These are phyloP conservation scores for Blastocystis sp. DNA, from an alignment of 352 stramenopile genomes.

Conservation along the genomic window DNA sequence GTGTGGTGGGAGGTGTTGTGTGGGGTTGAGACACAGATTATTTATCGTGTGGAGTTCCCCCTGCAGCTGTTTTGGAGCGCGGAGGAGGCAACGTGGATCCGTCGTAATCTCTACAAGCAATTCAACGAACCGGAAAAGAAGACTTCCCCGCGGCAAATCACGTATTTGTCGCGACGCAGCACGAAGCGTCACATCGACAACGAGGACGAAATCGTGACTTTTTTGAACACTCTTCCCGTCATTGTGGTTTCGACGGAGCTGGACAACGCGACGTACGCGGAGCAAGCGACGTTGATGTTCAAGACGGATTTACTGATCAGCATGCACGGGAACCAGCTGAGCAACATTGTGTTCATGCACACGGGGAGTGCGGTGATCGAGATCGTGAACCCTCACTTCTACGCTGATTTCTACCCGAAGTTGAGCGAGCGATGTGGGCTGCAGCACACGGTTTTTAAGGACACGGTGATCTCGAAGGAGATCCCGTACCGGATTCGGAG, in stretches of 20 bases:
- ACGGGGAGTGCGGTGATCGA: constrained; percentile 21
- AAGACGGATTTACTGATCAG: not conserved
- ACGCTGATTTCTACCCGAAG: not conserved
- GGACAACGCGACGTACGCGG: not conserved
- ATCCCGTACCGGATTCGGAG: not conserved
- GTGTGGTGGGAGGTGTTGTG: not conserved
- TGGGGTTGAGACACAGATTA: not conserved
- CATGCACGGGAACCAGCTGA: constrained; percentile 2
- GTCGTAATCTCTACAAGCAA: not conserved
- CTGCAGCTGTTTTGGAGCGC: not conserved
- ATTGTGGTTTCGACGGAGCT: not conserved
- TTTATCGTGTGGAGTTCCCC: not conserved
- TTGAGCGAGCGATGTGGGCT: not conserved
- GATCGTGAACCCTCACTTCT: constrained; percentile 10
- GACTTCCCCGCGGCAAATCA: not conserved
- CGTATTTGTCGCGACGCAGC: not conserved
- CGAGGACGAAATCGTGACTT: not conserved
- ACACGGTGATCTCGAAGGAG: not conserved
- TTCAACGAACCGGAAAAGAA: not conserved
- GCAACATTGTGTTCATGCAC: constrained; percentile 19
- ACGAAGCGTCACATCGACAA: not conserved
- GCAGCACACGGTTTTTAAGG: not conserved
- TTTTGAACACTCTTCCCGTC: not conserved
- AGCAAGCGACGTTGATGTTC: not conserved
- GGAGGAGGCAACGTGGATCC: not conserved